Evolutionary conservation across 2,329 filamentous ascomycete genomes (phyloP).

Genomic region (Mycosphaerelloides madeirae): DNA sequence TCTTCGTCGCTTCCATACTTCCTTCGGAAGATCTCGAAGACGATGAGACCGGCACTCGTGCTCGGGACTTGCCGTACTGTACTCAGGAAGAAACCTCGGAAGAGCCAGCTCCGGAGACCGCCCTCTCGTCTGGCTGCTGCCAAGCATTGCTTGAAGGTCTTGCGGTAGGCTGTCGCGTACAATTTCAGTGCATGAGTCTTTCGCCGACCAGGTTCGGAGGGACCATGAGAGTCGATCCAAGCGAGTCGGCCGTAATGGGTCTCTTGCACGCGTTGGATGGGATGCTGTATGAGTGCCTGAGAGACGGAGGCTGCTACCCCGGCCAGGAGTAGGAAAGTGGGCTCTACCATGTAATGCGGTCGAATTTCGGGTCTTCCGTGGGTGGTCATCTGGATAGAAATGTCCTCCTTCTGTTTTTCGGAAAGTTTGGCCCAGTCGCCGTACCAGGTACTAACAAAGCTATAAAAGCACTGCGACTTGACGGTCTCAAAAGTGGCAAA

Average conservation of each 20-base stretch:
- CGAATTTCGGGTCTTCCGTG: constrained; percentile 51
- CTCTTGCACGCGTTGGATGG: constrained; percentile 64
- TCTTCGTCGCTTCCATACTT: constrained; percentile 64
- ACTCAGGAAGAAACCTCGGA: constrained; percentile 66
- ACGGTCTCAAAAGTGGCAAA: constrained; percentile 72
- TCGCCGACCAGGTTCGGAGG: constrained; percentile 37
- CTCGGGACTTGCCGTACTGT: constrained; percentile 71
- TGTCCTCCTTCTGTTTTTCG: constrained; percentile 30
- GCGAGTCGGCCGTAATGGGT: constrained; percentile 70
- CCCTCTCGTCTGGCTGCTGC: constrained; percentile 56
- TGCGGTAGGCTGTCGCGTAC: constrained; percentile 67
- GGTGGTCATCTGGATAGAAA: constrained; percentile 23
- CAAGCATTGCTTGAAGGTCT: constrained; percentile 59
- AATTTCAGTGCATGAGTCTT: constrained; percentile 53
- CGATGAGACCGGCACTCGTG: constrained; percentile 71
- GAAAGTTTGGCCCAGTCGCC: constrained; percentile 38
- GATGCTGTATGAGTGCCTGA: constrained; percentile 67
- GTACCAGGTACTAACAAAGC: constrained; percentile 67
- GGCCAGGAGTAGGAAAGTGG: constrained; percentile 64
- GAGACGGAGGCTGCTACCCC: constrained; percentile 64
- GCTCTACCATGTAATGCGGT: constrained; percentile 72
- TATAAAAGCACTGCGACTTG: constrained; percentile 69
- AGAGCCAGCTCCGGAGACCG: constrained; percentile 60
- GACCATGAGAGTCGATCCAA: constrained; percentile 58
- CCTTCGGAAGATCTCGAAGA: constrained; percentile 69